Evolutionary conservation across 345 rosid genomes (phyloP), one percentile per base, ranked within the genome.

Genomic region (Populus pruinosa): DNA sequence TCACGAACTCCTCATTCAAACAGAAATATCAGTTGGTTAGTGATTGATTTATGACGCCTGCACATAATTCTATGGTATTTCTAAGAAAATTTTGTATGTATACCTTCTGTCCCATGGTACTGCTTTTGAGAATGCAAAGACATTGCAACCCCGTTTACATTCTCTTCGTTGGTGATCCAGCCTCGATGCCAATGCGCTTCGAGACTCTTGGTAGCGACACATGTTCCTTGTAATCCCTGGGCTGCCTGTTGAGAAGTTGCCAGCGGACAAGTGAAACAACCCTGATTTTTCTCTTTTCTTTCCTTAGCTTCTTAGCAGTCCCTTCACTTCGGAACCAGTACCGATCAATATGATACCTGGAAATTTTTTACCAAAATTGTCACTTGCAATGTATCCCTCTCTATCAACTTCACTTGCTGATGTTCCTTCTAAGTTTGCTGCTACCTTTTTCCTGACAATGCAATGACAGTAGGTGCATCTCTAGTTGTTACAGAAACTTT

Each of bases 181-280:
- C 85, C 74, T 83, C 87, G 1, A 86, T 69, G 35, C 89, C 78
- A 2, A 86, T 68, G 0, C 81, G 64, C 62, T 55, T 77, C 3
- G 41, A 21, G 16, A 86, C 82, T 1, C 67, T 66, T 0, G 72
- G 49, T 5, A 84, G 85, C 62, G 82, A 59, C 38, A 82, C 82
- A 27, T 11, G 23, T 76, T 84, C 87, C 79, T 80, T 72, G 66
- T 84, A 86, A 73, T 69, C 89, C 23, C 17, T 31, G 0, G 77
- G 71, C 61, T 86, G 87, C 75, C 44, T 0, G 21, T 82, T 75
- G 33, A 82, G 80, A 8, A 84, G 70, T 49, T 75, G 70, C 84
- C 87, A 86, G 41, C 78, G 84, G 21, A 86, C 84, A 0, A 84
- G 78, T 1, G 87, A 86, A 59, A 86, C 87, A 35, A 84, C 87